Evolutionary conservation across 805 yeast genomes (phyloP), one percentile per base, ranked within the genome.

Genomic region (Kuraishia hungarica): DNA sequence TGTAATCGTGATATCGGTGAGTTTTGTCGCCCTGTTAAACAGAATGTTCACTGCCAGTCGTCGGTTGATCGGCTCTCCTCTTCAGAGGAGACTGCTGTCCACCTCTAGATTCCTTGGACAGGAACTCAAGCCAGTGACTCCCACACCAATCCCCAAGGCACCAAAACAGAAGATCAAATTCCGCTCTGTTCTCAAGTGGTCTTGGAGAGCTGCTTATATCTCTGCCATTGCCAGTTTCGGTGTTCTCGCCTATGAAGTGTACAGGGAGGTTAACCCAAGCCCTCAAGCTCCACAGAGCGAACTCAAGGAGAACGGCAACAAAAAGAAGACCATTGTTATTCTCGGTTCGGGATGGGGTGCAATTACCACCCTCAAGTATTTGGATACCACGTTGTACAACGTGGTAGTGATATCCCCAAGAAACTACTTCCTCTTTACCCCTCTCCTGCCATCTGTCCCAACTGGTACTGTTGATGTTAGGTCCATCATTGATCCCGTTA

Each of bases 341-440:
- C 81, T 82, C 67, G 96, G 96, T 58, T 84, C 96, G 22, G 98
- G 97, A 54, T 92, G 98, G 98, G 97, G 97, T 58, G 82, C 96
- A 13, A 86, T 92, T 54, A 84, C 97, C 6, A 74, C 91, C 58
- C 78, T 92, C 72, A 89, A 89, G 74, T 81, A 84, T 67, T 76
- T 92, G 69, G 97, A 92, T 69, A 86, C 97, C 48, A 76, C 92
- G 51, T 77, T 86, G 69, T 92, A 90, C 74, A 89, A 93, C 67
- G 97, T 92, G 53, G 83, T 90, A 52, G 84, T 92, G 55, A 87
- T 92, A 51, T 89, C 97, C 48, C 97, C 98, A 59, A 83, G 97
- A 76, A 93, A 92, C 78, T 93, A 89, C 77, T 91, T 92, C 74
- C 77, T 92, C 64, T 92, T 93, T 79, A 92, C 98, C 56, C 97